phyloP scores from a whole-genome alignment of 306 rosid genomes.

The Quercus suber region DNA sequence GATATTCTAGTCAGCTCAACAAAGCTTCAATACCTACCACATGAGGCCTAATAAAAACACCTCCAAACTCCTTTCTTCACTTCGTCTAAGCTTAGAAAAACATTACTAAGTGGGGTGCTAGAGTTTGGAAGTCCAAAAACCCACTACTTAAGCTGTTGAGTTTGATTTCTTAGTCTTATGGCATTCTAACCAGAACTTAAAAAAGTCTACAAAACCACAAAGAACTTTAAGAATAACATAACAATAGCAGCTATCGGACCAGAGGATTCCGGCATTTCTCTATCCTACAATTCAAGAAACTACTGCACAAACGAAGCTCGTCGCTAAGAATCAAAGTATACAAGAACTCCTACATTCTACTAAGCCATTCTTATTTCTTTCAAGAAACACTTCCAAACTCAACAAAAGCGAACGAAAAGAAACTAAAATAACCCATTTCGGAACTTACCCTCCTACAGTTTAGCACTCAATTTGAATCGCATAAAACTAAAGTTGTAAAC shows the following conservation, averaged over 20 bases:
- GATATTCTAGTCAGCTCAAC: not conserved
- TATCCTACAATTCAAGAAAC: not conserved
- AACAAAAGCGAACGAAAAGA: not conserved
- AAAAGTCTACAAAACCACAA: not conserved
- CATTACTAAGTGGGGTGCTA: not conserved
- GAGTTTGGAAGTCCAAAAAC: not conserved
- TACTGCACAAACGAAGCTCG: not conserved
- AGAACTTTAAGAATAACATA: not conserved
- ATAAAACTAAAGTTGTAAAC: conserved; percentile 20
- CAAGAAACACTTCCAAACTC: not conserved
- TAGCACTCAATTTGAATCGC: conserved; percentile 10
- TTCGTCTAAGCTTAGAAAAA: not conserved
- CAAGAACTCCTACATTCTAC: not conserved
- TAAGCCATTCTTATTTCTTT: conserved; percentile 8
- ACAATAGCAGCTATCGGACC: not conserved
- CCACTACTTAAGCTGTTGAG: not conserved
- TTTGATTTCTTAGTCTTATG: not conserved
- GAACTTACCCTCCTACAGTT: conserved; percentile 1
- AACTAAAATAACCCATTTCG: not conserved
- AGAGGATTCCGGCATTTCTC: not conserved
- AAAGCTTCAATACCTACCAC: not conserved
- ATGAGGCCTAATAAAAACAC: not conserved
- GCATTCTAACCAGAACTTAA: not conserved
- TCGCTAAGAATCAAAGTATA: not conserved
- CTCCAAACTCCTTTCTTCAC: not conserved